A percentile compares a stretch with the other conserved stretches of the same genome.
Evolutionary conservation across 83 land plant genomes (phyloP).

Genomic region (Isoetes engelmannii): DNA sequence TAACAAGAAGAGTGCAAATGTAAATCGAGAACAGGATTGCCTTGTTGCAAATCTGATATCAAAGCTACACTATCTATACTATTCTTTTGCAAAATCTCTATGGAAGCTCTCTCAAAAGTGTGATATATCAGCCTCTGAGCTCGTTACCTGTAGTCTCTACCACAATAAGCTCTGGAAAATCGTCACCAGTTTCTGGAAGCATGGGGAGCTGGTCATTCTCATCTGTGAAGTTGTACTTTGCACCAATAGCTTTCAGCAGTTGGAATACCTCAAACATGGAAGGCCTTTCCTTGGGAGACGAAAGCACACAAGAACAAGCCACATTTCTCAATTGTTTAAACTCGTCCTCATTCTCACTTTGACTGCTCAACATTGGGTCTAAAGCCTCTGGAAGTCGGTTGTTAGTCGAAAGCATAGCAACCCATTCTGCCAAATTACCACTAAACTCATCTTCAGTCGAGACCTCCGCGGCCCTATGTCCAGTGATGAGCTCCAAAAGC

Average conservation of each 20-base stretch:
- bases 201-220: conserved; percentile 35
- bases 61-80: no score
- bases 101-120: no score
- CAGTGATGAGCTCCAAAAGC: conserved; percentile 67
- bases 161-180: no score
- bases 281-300: conserved; percentile 66
- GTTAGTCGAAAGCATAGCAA: conserved; percentile 37
- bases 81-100: no score
- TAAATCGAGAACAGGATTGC: no score
- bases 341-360: conserved; percentile 61
- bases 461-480: conserved; percentile 57
- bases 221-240: conserved; percentile 45
- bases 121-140: no score
- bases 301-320: conserved; percentile 53
- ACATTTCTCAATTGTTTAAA: conserved; percentile 50
- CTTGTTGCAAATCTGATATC: no score
- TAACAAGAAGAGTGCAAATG: no score
- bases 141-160: no score
- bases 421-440: conserved; percentile 78
- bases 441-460: conserved; percentile 53
- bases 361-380: conserved; percentile 43
- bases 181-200: no score
- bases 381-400: conserved; percentile 47
- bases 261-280: conserved; percentile 75
- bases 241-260: conserved; percentile 45